Conservation (phyloP, 106 monocot genomes). For the Dendrobium officinale region DNA sequence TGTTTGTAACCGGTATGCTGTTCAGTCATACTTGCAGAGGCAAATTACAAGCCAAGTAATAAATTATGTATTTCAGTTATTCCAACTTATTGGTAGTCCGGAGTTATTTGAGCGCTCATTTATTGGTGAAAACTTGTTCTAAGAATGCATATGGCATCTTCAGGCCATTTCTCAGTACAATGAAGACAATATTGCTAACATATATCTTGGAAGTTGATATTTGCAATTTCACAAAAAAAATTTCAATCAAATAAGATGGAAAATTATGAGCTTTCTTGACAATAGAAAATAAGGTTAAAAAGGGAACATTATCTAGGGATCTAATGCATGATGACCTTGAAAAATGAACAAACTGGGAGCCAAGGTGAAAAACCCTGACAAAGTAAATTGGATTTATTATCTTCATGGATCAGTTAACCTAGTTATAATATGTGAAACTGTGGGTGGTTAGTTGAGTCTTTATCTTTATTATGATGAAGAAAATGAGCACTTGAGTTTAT, state of each 20-base stretch:
- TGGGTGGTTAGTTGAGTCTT: neutral
- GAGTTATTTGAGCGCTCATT: neutral
- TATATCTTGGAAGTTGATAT: neutral
- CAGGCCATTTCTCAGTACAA: neutral
- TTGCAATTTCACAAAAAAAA: neutral
- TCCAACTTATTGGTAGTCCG: neutral
- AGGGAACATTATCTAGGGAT: too few species aligned
- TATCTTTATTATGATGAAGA: too few species aligned
- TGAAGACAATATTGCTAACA: neutral
- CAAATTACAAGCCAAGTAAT: neutral
- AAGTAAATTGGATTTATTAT: neutral
- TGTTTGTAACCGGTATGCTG: conserved; percentile 82
- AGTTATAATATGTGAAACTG: neutral
- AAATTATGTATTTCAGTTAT: conserved; percentile 1
- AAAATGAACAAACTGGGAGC: neutral
- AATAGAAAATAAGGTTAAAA: neutral
- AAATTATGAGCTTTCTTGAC: neutral
- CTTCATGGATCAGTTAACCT: neutral
- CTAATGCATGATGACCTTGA: neutral
- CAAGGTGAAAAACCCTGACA: neutral
- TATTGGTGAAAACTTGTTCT: neutral
- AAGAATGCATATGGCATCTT: neutral
- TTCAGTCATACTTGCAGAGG: neutral
- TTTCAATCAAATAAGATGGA: neutral
- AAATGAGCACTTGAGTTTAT: too few species aligned